Conservation (phyloP, 106 monocot genomes). For the Acorus calamus region DNA sequence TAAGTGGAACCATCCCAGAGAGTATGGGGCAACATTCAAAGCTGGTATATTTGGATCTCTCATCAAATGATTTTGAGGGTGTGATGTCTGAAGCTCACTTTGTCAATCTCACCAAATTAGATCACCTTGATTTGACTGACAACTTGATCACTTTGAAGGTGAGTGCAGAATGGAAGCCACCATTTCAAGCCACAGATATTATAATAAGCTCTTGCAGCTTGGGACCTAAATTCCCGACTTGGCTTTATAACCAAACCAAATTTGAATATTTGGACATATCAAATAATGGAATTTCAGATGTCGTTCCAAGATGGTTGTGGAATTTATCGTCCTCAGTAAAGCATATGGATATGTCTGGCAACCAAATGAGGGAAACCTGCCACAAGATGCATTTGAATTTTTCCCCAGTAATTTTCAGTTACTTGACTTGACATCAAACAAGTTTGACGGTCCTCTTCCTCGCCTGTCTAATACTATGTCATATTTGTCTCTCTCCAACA, state of each 20-base stretch:
- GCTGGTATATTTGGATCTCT: constrained; percentile 9
- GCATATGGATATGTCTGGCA: not conserved
- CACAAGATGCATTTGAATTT: no score
- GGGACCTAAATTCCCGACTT: constrained; percentile 32
- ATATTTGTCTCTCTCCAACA: no score
- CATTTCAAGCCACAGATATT: constrained; percentile 14
- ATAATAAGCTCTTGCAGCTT: constrained; percentile 10
- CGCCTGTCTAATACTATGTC: no score
- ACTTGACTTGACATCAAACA: not conserved
- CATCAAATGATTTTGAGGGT: constrained; percentile 18
- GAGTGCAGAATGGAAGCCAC: constrained; percentile 19
- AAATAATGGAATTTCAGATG: constrained; percentile 19
- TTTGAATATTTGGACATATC: constrained; percentile 9
- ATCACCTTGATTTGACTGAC: not conserved
- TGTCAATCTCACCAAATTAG: constrained; percentile 9
- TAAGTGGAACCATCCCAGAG: constrained; percentile 9
- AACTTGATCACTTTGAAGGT: constrained; percentile 12
- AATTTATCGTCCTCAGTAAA: constrained; percentile 3
- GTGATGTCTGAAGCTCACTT: constrained; percentile 31
- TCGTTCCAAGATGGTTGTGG: constrained; percentile 43
- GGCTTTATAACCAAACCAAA: constrained; percentile 17
- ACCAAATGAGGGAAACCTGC: not conserved
- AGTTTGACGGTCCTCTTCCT: not conserved
- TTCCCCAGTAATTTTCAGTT: no score
- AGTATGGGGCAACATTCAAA: constrained; percentile 13